Evolutionary conservation across 306 rosid species (phyloP).

Genomic region (Elaeagnus macrophylla): DNA sequence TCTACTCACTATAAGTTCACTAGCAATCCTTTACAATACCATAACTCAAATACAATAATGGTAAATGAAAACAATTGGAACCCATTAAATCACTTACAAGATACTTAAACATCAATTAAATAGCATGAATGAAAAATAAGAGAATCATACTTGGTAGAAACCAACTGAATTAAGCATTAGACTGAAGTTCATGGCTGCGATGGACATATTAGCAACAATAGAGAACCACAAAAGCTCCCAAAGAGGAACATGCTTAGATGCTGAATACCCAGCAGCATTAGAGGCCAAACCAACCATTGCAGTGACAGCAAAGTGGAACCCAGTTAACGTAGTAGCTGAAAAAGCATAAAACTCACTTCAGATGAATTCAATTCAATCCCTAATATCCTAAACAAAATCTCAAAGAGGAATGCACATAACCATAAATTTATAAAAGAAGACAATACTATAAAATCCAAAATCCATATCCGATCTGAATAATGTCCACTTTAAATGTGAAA

Average conservation of each 20-base stretch:
- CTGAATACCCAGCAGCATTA: constrained; percentile 67
- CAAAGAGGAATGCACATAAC: too few relatives aligned
- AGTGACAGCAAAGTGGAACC: constrained; percentile 86
- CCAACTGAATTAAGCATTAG: constrained; percentile 96
- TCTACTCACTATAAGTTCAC: too few relatives aligned
- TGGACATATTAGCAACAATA: constrained; percentile 69
- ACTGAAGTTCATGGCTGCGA: constrained; percentile 85
- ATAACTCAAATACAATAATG: too few relatives aligned
- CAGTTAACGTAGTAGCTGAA: constrained; percentile 83
- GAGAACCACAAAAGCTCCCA: constrained; percentile 98
- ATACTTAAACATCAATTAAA: not conserved
- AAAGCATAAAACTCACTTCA: not conserved
- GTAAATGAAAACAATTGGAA: too few relatives aligned
- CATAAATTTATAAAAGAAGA: too few relatives aligned
- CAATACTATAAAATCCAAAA: too few relatives aligned
- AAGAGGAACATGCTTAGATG: constrained; percentile 78
- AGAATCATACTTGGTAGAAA: constrained; percentile 59
- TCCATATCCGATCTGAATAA: too few relatives aligned
- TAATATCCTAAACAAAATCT: too few relatives aligned
- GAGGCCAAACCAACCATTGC: constrained; percentile 81
- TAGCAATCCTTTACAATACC: too few relatives aligned
- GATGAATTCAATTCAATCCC: not conserved
- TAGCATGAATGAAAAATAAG: not conserved
- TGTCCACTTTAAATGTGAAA: too few relatives aligned
- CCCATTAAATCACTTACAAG: not conserved